Evolutionary conservation across 202 grass and related monocot genomes (phyloP).

Genomic region (Cymbopogon flexuosus): DNA sequence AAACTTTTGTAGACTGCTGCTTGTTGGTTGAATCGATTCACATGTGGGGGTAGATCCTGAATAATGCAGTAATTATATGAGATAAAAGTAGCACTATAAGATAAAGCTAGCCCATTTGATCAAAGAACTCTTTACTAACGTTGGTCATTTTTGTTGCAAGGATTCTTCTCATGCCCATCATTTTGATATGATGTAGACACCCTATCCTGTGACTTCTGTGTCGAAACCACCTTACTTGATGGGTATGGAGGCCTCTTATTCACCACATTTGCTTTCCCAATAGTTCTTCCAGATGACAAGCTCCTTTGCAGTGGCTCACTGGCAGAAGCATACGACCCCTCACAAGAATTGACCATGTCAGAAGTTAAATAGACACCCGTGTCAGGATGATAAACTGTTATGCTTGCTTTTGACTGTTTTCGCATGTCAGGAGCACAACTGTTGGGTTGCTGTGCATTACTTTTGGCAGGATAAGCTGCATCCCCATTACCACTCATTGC

Average conservation of each 20-base stretch:
- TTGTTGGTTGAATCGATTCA: constrained; percentile 40
- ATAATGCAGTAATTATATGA: constrained; percentile 38
- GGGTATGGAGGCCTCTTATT: constrained; percentile 73
- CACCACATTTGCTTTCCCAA: constrained; percentile 46
- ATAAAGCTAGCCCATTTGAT: constrained; percentile 27
- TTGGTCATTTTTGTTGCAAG: constrained; percentile 62
- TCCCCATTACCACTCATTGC: constrained; percentile 47
- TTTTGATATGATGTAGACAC: constrained; percentile 46
- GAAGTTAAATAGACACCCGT: constrained; percentile 50
- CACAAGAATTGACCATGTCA: constrained; percentile 54
- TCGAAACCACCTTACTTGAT: constrained; percentile 35
- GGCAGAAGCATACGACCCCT: constrained; percentile 39
- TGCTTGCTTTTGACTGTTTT: constrained; percentile 61
- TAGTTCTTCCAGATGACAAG: constrained; percentile 48
- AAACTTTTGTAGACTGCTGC: constrained; percentile 43
- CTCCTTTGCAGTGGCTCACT: constrained; percentile 44
- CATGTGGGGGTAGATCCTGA: constrained; percentile 37
- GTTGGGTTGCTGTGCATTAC: constrained; percentile 34
- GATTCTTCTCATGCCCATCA: constrained; percentile 50
- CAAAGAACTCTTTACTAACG: constrained; percentile 51
- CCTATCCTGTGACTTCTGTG: constrained; percentile 63
- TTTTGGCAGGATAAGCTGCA: constrained; percentile 52
- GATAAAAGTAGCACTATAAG: constrained; percentile 7
- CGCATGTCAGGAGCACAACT: constrained; percentile 61
- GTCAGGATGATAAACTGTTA: constrained; percentile 51